A percentile compares a stretch with the other conserved stretches of the same genome.
phyloP scores from a whole-genome alignment of 495 filamentous ascomycete species.

The Wilcoxina mikolae region DNA sequence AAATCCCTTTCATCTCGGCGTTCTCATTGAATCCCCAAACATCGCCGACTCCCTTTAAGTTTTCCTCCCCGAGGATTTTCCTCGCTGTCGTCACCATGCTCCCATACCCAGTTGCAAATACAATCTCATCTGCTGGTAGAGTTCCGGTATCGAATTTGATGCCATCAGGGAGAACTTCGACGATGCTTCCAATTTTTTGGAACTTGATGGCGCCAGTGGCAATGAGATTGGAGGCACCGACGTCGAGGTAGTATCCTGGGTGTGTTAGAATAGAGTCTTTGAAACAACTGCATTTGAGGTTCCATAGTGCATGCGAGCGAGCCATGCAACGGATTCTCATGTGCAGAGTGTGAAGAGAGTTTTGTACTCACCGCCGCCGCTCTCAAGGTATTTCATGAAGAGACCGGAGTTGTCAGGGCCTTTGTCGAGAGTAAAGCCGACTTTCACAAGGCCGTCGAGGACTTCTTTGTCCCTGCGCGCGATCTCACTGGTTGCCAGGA shows the following conservation, averaged over 20 bases:
- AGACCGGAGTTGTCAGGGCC: constrained; percentile 54
- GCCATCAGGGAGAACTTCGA: constrained; percentile 43
- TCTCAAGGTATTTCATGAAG: constrained; percentile 58
- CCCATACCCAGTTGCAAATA: constrained; percentile 70
- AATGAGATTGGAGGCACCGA: constrained; percentile 57
- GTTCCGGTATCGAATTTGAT: constrained; percentile 52
- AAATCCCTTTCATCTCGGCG: constrained; percentile 60
- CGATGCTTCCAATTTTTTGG: constrained; percentile 54
- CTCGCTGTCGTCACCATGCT: constrained; percentile 57
- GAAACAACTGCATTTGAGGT: too few species aligned
- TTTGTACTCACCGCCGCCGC: constrained; percentile 43
- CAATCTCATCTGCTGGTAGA: constrained; percentile 62
- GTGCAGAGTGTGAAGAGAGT: neutral
- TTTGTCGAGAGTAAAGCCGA: constrained; percentile 53
- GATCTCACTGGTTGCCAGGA: constrained; percentile 37
- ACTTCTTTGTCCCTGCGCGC: constrained; percentile 38
- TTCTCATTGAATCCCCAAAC: constrained; percentile 70
- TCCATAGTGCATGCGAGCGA: too few species aligned
- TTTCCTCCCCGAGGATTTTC: constrained; percentile 52
- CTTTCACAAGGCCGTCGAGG: constrained; percentile 46
- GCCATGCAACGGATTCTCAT: neutral
- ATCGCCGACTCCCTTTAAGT: constrained; percentile 49
- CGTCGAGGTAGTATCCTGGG: constrained; percentile 66
- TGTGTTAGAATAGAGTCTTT: too few species aligned
- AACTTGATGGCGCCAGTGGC: constrained; percentile 61